Base-by-base conservation (phyloP, 257 asterid genomes). In the Galeopsis tetrahit region DNA sequence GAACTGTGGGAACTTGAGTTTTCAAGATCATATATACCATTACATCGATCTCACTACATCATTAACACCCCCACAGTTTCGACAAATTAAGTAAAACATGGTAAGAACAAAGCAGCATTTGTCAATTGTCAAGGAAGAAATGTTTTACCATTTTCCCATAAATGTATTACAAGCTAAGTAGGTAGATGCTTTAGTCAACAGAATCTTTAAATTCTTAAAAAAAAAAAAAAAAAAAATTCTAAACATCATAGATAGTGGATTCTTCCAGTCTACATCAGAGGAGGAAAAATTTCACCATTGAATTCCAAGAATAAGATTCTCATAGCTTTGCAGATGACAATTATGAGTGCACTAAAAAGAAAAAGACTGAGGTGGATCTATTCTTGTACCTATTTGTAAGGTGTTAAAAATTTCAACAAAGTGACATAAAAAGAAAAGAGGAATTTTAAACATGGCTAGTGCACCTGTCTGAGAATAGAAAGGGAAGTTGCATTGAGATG, bases 261-360 rank as follows among this genome's bases (percentile, higher is more conserved):
- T 86, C 94, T 74, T 68, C 77, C 87, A 76, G 63, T 87, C 85
- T 65, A 73, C 78, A 80, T 82, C 74, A 69, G 9, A 78, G 69
- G 71, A 57, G 71, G 78, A 63, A 77, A 78, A 74, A 78, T 69
- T 82, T 85, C 79, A 68, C 82, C 73, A 74, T 69, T 64, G 39
- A 72, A 73, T 83, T 85, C 88, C 48, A 76, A 71, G 99, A 88
- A 94, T 91, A 84, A 72, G 97, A 83, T 94, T 94, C 99, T 77
- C 44, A 84, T 70, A 82, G 74, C 88, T 84, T 86, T 81, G 81
- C 78, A 42, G 80, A 65, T 36, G 84, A 78, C 77, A 87, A 85
- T 83, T 79, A 80, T 70, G 76, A 75, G 76, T 84, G 86, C 76
- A 81, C 78, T 59, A 66, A 67, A 83, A 82, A 80, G 62, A 75